phyloP scores from a whole-genome alignment of 257 asterid genomes.

The Ocimum tenuiflorum region DNA sequence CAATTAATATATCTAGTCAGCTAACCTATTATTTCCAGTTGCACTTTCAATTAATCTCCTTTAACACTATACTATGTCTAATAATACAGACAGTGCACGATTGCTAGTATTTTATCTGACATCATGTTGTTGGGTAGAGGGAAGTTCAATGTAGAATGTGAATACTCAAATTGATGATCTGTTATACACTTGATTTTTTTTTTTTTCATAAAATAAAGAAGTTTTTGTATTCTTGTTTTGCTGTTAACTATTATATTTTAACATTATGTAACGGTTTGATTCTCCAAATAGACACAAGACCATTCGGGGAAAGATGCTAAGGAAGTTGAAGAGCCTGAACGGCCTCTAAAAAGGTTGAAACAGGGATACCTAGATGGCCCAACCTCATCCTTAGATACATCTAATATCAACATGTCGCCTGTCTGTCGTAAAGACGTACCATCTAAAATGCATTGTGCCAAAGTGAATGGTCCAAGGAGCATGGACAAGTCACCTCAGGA shows the following conservation, averaged over 20 bases:
- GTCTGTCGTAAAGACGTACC: conserved; percentile 48
- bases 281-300: conserved; percentile 25
- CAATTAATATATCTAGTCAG: conserved; percentile 12
- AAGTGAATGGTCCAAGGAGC: conserved; percentile 18
- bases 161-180: conserved; percentile 19
- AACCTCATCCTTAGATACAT: conserved; percentile 27
- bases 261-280: conserved; percentile 6
- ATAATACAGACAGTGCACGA: background rate
- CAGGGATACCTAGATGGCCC: conserved; percentile 38
- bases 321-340: conserved; percentile 46
- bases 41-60: background rate
- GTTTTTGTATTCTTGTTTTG: background rate
- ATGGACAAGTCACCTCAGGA: conserved; percentile 20
- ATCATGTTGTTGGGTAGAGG: background rate
- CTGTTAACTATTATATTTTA: conserved; percentile 6
- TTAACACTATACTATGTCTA: background rate
- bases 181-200: background rate
- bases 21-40: background rate
- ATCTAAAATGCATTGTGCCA: conserved; percentile 16
- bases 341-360: conserved; percentile 53
- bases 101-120: conserved; percentile 10
- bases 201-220: background rate
- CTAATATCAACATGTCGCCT: conserved; percentile 13
- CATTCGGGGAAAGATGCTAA: conserved; percentile 42
- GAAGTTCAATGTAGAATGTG: conserved; percentile 8